Percentiles rank a stretch among this genome's conserved stretches.
Conservation (phyloP, 371 early-diverging fungal genomes). For the Rhizopus arrhizus region DNA sequence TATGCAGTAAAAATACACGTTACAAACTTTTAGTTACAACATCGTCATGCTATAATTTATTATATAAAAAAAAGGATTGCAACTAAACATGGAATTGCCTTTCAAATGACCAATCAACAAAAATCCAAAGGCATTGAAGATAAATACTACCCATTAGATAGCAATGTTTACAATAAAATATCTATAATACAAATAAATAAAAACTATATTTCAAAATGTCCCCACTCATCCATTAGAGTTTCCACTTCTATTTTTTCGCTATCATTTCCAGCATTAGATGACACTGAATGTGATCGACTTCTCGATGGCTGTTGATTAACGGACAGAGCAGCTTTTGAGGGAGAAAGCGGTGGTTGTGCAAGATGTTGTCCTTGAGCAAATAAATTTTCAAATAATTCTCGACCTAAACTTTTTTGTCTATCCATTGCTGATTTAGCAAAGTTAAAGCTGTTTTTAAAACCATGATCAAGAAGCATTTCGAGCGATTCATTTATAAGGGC, state of each 20-base stretch:
- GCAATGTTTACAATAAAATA: neutral
- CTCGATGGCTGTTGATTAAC: neutral
- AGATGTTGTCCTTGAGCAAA: slow-evolving; percentile 59
- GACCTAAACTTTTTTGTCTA: slow-evolving; percentile 54
- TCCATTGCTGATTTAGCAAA: slow-evolving; percentile 62
- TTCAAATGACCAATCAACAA: no score
- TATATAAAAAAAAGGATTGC: no score
- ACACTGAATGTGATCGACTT: slow-evolving; percentile 12
- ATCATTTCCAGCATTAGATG: slow-evolving; percentile 13
- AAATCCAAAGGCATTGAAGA: no score
- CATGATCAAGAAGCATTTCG: slow-evolving; percentile 68
- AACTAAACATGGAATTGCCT: no score
- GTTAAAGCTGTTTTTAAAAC: slow-evolving; percentile 64
- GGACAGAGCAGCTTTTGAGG: slow-evolving; percentile 2
- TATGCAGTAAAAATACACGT: no score
- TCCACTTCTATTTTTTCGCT: slow-evolving; percentile 41
- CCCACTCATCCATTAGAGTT: slow-evolving; percentile 41
- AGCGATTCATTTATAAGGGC: slow-evolving; percentile 66
- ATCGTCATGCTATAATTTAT: no score
- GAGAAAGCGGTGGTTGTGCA: slow-evolving; percentile 24
- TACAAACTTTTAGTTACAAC: no score
- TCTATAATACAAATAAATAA: no score
- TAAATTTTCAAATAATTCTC: slow-evolving; percentile 61
- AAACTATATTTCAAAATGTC: slow-evolving; percentile 37
- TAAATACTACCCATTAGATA: neutral